phyloP scores from a whole-genome alignment of 1,139 yeast genomes.

The Magnusiomyces paraingens region DNA sequence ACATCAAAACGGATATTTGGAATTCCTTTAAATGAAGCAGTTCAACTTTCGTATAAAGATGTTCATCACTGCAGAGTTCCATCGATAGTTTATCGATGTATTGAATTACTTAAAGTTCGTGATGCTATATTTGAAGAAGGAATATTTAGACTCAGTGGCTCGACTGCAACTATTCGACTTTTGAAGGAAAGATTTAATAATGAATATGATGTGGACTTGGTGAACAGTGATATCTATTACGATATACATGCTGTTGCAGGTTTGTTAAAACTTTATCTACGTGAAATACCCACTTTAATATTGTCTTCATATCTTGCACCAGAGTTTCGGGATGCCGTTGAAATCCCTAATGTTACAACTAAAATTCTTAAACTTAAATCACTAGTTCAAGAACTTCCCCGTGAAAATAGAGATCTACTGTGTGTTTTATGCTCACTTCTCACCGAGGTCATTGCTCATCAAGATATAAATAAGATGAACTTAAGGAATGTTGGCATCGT shows the following conservation, averaged over 20 bases:
- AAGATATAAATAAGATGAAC: slow-evolving; percentile 74
- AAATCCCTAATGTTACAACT: slow-evolving; percentile 30
- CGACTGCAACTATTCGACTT: slow-evolving; percentile 68
- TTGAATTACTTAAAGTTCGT: slow-evolving; percentile 58
- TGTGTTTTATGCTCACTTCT: slow-evolving; percentile 62
- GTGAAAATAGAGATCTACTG: slow-evolving; percentile 53
- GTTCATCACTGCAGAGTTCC: slow-evolving; percentile 47
- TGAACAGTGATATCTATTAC: slow-evolving; percentile 33
- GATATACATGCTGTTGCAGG: slow-evolving; percentile 81
- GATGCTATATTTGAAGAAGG: slow-evolving; percentile 86
- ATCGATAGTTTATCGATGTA: slow-evolving; percentile 67
- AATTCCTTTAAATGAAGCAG: slow-evolving; percentile 49
- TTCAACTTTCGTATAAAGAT: slow-evolving; percentile 42
- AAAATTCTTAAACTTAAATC: slow-evolving; percentile 32
- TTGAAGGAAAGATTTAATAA: slow-evolving; percentile 58
- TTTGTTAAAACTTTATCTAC: slow-evolving; percentile 60
- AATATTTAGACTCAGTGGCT: slow-evolving; percentile 83
- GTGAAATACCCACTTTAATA: slow-evolving; percentile 64
- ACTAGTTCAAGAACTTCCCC: slow-evolving; percentile 38
- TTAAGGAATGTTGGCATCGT: slow-evolving; percentile 72
- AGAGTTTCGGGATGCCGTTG: slow-evolving; percentile 35
- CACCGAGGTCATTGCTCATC: slow-evolving; percentile 55
- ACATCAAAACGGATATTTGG: slow-evolving; percentile 48
- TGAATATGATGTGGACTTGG: slow-evolving; percentile 63
- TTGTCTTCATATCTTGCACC: slow-evolving; percentile 46